These are phyloP conservation scores for Colletotrichum sp. DNA, from an alignment of 2,329 filamentous ascomycete species.

Conservation along the genomic window DNA sequence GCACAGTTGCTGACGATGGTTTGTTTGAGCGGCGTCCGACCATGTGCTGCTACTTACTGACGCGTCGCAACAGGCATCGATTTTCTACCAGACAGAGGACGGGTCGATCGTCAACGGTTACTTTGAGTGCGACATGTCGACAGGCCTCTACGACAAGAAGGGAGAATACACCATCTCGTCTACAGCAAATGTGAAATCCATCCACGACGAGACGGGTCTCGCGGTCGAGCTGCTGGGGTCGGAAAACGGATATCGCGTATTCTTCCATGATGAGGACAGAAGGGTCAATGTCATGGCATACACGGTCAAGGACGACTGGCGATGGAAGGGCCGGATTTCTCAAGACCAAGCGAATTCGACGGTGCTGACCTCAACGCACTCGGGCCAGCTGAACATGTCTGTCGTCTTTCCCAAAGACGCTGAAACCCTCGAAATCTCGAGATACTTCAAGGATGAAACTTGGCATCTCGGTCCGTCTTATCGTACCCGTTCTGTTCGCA, in stretches of 20 bases:
- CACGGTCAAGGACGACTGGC: slow-evolving; percentile 30
- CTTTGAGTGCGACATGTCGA: slow-evolving; percentile 37
- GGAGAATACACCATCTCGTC: slow-evolving; percentile 35
- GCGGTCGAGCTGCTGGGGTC: slow-evolving; percentile 35
- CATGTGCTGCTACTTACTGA: neutral
- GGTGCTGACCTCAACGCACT: slow-evolving; percentile 34
- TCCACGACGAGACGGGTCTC: slow-evolving; percentile 34
- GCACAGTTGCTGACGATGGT: slow-evolving; percentile 29
- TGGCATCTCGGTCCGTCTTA: slow-evolving; percentile 37
- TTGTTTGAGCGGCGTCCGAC: slow-evolving; percentile 26
- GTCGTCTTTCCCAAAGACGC: slow-evolving; percentile 36
- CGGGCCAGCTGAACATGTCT: slow-evolving; percentile 35
- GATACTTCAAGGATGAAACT: slow-evolving; percentile 28
- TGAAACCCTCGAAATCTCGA: slow-evolving; percentile 35
- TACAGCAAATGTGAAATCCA: slow-evolving; percentile 23
- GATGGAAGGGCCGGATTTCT: slow-evolving; percentile 34
- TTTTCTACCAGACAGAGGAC: slow-evolving; percentile 15
- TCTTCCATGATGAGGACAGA: slow-evolving; percentile 38
- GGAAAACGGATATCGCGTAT: slow-evolving; percentile 39
- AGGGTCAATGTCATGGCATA: slow-evolving; percentile 37
- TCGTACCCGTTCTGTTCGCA: neutral
- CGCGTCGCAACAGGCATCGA: neutral
- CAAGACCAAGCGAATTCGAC: slow-evolving; percentile 30
- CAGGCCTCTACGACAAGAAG: slow-evolving; percentile 34
- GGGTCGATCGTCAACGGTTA: slow-evolving; percentile 20